Percentiles rank a stretch among this genome's conserved stretches.
These are phyloP conservation scores for Sporothrix brunneoviolacea DNA, from an alignment of 2,329 filamentous ascomycete species.

Conservation along the genomic window DNA sequence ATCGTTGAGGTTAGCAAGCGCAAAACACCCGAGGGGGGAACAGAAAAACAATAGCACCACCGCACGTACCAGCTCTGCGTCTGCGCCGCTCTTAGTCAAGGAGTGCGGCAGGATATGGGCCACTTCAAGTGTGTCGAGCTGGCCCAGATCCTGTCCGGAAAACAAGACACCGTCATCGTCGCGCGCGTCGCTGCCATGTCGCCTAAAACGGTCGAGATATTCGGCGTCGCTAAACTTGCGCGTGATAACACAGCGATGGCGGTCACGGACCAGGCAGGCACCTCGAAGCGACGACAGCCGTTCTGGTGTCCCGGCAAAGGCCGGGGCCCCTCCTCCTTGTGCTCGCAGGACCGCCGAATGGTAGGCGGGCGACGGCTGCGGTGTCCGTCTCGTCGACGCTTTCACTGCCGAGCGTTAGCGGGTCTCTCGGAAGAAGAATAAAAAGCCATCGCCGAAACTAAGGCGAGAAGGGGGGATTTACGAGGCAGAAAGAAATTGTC, in stretches of 20 bases:
- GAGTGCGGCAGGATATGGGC: slow-evolving; percentile 17
- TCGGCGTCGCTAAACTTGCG: slow-evolving; percentile 19
- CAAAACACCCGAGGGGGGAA: neutral
- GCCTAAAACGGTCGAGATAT: slow-evolving; percentile 12
- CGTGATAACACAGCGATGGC: slow-evolving; percentile 24
- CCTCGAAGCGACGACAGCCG: slow-evolving; percentile 22
- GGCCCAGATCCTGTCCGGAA: neutral
- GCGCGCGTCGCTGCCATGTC: slow-evolving; percentile 10
- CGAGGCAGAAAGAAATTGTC: slow-evolving; percentile 24
- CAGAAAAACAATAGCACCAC: too few relatives aligned
- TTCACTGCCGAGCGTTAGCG: slow-evolving; percentile 20
- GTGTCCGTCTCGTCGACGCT: slow-evolving; percentile 21
- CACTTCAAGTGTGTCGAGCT: slow-evolving; percentile 17
- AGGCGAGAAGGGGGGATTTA: too few relatives aligned
- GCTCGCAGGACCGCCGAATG: slow-evolving; percentile 21
- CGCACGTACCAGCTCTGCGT: neutral
- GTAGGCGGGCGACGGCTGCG: slow-evolving; percentile 22
- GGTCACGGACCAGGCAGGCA: slow-evolving; percentile 24
- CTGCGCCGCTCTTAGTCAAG: neutral
- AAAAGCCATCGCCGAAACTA: too few relatives aligned
- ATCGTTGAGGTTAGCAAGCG: slow-evolving; percentile 5
- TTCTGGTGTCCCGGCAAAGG: slow-evolving; percentile 20
- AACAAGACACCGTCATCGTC: slow-evolving; percentile 24
- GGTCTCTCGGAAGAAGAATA: neutral
- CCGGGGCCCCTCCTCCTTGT: slow-evolving; percentile 17